A percentile compares a stretch with the other conserved stretches of the same genome.
Conservation (phyloP, 768 basidiomycete species). For the Kondoa malvinella region DNA sequence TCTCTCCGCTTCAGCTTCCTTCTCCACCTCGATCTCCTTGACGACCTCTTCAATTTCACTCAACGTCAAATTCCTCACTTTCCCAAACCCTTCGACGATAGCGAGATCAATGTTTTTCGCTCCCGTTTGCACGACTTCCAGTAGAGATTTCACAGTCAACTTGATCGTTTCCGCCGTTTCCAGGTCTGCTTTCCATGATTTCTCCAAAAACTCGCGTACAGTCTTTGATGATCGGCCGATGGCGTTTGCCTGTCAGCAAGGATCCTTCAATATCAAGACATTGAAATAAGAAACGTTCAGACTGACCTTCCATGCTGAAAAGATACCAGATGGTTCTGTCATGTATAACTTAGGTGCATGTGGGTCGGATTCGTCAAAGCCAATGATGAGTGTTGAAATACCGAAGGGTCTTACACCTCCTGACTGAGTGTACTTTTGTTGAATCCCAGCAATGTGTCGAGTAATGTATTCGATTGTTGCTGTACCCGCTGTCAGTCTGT, state of each 20-base stretch:
- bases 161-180: conserved; percentile 79
- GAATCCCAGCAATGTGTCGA: conserved; percentile 92
- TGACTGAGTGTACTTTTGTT: conserved; percentile 98
- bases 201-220: conserved; percentile 94
- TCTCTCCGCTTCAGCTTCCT: conserved; percentile 41
- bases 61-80: conserved; percentile 78
- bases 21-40: conserved; percentile 83
- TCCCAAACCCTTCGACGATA: conserved; percentile 88
- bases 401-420: conserved; percentile 97
- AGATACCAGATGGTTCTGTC: conserved; percentile 95
- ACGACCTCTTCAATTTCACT: conserved; percentile 83
- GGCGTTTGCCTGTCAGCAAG: conserved; percentile 59
- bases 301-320: conserved; percentile 89
- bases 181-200: conserved; percentile 87
- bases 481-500: conserved; percentile 91
- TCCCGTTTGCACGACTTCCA: conserved; percentile 98
- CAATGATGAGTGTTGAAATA: conserved; percentile 87
- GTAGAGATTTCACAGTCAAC: conserved; percentile 78
- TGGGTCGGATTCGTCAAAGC: conserved; percentile 84
- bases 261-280: background rate
- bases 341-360: conserved; percentile 69
- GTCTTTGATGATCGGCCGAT: conserved; percentile 97
- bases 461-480: conserved; percentile 98
- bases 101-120: conserved; percentile 99
- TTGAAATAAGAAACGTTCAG: conserved; percentile 10